Evolutionary conservation across 257 asterid species (phyloP).

Genomic region (Ballota nigra): DNA sequence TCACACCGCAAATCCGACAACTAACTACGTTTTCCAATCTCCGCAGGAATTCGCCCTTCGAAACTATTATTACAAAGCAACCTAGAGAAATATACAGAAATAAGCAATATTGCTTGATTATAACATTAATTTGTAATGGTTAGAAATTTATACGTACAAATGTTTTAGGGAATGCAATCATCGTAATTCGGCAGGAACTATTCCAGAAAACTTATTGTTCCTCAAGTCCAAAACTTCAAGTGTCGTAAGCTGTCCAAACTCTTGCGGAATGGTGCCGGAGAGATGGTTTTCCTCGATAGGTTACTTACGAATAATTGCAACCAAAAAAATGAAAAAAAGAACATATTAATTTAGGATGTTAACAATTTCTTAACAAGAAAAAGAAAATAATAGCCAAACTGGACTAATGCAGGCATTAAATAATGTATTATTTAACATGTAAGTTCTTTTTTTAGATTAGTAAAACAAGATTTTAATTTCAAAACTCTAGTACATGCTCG

Average conservation of each 20-base stretch:
- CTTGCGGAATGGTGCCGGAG: slow-evolving; percentile 65
- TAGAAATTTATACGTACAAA: slow-evolving; percentile 50
- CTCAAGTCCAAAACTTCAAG: slow-evolving; percentile 84
- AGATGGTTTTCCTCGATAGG: slow-evolving; percentile 69
- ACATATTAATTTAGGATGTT: background rate
- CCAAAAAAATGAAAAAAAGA: background rate
- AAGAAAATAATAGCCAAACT: background rate
- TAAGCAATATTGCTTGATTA: background rate
- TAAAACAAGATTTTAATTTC: too few relatives aligned
- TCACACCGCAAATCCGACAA: slow-evolving; percentile 49
- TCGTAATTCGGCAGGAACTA: slow-evolving; percentile 68
- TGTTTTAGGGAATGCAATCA: slow-evolving; percentile 46
- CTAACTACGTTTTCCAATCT: slow-evolving; percentile 48
- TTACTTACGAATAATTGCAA: slow-evolving; percentile 29
- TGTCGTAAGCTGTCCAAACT: slow-evolving; percentile 51
- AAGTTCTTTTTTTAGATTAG: too few relatives aligned
- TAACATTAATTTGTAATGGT: background rate
- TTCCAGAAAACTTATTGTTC: slow-evolving; percentile 60
- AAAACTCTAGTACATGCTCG: too few relatives aligned
- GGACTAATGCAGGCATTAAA: background rate
- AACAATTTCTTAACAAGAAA: background rate
- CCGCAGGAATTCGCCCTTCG: slow-evolving; percentile 61
- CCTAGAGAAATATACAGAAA: slow-evolving; percentile 40
- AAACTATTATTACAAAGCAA: slow-evolving; percentile 68
- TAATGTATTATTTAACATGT: too few relatives aligned